phyloP scores from a whole-genome alignment of 2,329 filamentous ascomycete species.

The Colletotrichum trifolii region DNA sequence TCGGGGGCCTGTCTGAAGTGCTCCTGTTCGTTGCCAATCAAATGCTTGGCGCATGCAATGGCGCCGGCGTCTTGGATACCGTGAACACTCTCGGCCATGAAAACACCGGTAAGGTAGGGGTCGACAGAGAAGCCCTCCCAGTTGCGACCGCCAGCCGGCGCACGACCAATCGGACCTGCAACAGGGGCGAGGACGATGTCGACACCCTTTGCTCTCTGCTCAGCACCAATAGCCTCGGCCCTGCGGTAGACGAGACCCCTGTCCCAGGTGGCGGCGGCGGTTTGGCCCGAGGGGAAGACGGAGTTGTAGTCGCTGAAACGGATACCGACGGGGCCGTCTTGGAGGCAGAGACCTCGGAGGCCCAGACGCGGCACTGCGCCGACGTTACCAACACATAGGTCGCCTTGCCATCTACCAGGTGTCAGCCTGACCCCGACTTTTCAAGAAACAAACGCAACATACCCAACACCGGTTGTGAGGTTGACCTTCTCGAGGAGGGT shows the following conservation, averaged over 20 bases:
- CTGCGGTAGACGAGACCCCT: conserved; percentile 70
- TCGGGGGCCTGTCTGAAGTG: conserved; percentile 75
- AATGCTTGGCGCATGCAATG: conserved; percentile 86
- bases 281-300: conserved; percentile 82
- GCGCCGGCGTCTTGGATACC: conserved; percentile 86
- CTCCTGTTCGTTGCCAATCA: conserved; percentile 80
- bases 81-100: conserved; percentile 77
- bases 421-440: conserved; percentile 37
- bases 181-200: conserved; percentile 73
- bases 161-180: conserved; percentile 58
- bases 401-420: conserved; percentile 67
- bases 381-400: conserved; percentile 81
- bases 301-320: conserved; percentile 83
- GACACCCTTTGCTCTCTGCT: conserved; percentile 80
- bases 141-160: conserved; percentile 61
- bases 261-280: conserved; percentile 86
- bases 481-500: conserved; percentile 94
- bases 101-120: conserved; percentile 78
- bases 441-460: conserved; percentile 47
- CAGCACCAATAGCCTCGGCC: conserved; percentile 61
- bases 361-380: conserved; percentile 77
- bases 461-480: conserved; percentile 90
- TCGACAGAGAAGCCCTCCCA: conserved; percentile 79
- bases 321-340: conserved; percentile 86
- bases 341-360: conserved; percentile 81